Evolutionary conservation across 2,329 filamentous ascomycete species (phyloP).

Genomic region (Botrytis pseudocinerea): DNA sequence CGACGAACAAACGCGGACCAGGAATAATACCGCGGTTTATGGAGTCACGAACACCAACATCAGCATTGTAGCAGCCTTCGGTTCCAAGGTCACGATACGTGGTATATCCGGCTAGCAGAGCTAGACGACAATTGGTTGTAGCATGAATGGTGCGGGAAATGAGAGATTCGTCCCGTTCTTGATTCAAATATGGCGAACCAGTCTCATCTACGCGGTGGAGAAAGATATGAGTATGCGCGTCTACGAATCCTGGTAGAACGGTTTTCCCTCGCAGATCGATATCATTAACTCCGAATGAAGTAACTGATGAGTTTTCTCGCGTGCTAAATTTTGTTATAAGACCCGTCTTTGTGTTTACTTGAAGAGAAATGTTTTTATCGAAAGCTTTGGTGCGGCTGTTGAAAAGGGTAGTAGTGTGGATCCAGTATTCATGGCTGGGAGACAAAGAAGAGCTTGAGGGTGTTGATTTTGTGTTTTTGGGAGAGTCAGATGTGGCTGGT

Average conservation of each 20-base stretch:
- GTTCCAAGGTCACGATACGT: not conserved
- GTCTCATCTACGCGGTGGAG: not conserved
- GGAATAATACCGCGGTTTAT: not conserved
- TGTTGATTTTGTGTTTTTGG: no score
- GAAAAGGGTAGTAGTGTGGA: not conserved
- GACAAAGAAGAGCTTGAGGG: not conserved
- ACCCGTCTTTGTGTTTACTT: not conserved
- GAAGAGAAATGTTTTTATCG: not conserved
- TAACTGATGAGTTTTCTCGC: not conserved
- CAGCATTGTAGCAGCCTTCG: not conserved
- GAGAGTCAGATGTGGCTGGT: no score
- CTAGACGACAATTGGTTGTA: not conserved
- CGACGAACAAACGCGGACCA: not conserved
- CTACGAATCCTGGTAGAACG: not conserved
- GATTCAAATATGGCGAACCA: not conserved
- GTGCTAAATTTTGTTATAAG: not conserved
- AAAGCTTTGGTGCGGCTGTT: not conserved
- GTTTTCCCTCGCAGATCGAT: not conserved
- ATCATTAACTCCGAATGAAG: not conserved
- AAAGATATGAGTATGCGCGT: not conserved
- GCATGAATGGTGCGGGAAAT: not conserved
- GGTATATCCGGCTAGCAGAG: not conserved
- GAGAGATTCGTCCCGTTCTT: conserved; percentile 8
- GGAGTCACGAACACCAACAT: not conserved
- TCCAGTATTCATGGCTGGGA: not conserved